Conservation (phyloP, 2,329 filamentous ascomycete genomes). For the Talaromyces rugulosus region DNA sequence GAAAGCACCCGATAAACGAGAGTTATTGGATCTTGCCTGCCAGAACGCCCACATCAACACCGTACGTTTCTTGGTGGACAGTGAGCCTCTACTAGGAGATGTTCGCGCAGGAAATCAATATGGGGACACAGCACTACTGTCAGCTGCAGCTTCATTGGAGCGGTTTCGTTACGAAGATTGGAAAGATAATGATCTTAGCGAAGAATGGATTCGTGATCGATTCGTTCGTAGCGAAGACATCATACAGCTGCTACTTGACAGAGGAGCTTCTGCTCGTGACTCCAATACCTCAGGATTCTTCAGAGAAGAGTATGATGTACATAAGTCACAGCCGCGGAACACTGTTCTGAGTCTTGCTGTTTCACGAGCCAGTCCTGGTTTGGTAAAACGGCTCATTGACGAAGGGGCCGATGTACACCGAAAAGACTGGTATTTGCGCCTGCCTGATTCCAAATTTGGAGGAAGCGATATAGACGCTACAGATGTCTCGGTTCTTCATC, state of each 20-base stretch:
- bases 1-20: constrained; percentile 5
- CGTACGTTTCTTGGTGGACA: constrained; percentile 16
- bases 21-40: constrained; percentile 15
- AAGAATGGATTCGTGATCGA: neutral
- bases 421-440: constrained; percentile 8
- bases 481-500: constrained; percentile 3
- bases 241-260: constrained; percentile 2
- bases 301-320: neutral
- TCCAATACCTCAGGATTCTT: neutral
- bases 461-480: neutral
- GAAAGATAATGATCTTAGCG: neutral
- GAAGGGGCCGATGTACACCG: constrained; percentile 15
- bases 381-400: constrained; percentile 16
- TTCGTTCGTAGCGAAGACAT: neutral
- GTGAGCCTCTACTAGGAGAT: constrained; percentile 12
- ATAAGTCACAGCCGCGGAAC: neutral
- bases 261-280: constrained; percentile 3
- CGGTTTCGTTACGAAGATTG: neutral
- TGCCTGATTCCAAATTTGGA: neutral
- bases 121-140: neutral
- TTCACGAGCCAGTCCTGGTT: constrained; percentile 13
- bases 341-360: constrained; percentile 10
- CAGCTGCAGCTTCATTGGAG: neutral
- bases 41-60: constrained; percentile 12
- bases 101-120: constrained; percentile 3